Evolutionary conservation across 768 basidiomycete genomes (phyloP).

Genomic region (Termitomyces bulborhizus): DNA sequence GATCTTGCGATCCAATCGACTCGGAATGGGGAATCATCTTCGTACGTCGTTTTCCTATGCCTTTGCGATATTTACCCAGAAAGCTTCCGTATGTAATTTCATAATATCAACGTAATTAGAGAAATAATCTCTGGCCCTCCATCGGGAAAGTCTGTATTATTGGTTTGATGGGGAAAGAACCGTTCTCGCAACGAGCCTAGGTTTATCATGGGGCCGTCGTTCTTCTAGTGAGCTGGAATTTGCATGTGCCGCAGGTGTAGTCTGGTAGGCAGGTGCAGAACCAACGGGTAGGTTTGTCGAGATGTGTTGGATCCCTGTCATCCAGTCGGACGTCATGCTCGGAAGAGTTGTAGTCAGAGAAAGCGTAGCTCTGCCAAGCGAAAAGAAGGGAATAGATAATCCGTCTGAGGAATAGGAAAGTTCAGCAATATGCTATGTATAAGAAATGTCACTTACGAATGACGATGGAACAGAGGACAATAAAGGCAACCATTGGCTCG

Average conservation of each 20-base stretch:
- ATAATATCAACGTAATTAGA: neutral
- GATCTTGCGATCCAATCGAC: too few species aligned
- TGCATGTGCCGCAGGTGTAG: neutral
- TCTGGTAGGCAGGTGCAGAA: neutral
- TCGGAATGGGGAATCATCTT: too few species aligned
- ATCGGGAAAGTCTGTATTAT: neutral
- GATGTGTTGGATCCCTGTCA: constrained; percentile 3
- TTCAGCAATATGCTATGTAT: neutral
- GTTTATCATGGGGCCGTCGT: neutral
- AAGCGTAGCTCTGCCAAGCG: constrained; percentile 11
- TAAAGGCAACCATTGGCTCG: constrained; percentile 81
- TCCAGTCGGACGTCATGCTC: constrained; percentile 9
- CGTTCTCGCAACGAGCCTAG: neutral
- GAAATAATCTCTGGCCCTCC: neutral
- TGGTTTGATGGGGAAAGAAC: neutral
- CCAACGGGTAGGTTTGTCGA: neutral
- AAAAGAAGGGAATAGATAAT: constrained; percentile 15
- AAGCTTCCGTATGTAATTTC: neutral
- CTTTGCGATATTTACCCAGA: neutral
- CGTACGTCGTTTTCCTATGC: too few species aligned
- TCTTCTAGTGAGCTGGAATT: neutral
- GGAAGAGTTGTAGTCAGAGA: constrained; percentile 11
- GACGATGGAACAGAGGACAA: constrained; percentile 86
- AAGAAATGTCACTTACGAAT: neutral
- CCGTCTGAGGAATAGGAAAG: constrained; percentile 6